Evolutionary conservation across 306 rosid genomes (phyloP).

Genomic region (Quercus engelmannii): DNA sequence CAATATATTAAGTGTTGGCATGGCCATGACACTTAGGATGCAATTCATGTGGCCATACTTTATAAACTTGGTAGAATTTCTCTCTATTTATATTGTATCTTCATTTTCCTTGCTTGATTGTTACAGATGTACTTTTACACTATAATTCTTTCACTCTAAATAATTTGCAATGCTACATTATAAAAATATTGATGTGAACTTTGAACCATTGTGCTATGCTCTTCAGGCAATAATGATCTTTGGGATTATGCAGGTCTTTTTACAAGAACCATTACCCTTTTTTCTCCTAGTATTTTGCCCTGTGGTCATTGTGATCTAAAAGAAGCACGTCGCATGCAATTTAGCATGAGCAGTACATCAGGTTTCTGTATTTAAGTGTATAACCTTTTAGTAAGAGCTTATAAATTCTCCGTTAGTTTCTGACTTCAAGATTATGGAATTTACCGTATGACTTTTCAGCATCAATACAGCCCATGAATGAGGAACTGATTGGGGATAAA

Average conservation of each 20-base stretch:
- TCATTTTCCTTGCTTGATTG: background rate
- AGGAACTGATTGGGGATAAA: constrained; percentile 34
- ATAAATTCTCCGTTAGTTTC: constrained; percentile 6
- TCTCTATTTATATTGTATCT: background rate
- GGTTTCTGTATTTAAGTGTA: constrained; percentile 36
- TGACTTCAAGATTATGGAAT: constrained; percentile 2
- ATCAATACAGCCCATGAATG: constrained; percentile 45
- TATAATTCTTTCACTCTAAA: background rate
- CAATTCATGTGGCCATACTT: too few relatives aligned
- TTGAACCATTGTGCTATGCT: background rate
- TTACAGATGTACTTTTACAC: background rate
- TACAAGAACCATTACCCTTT: constrained; percentile 22
- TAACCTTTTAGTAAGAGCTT: constrained; percentile 13
- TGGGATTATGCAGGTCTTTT: constrained; percentile 31
- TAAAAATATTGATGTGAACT: too few relatives aligned
- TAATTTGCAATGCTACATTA: background rate
- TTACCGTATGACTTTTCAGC: constrained; percentile 42
- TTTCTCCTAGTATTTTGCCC: constrained; percentile 22
- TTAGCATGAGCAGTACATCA: constrained; percentile 38
- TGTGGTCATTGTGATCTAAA: constrained; percentile 15
- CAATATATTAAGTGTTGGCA: too few relatives aligned
- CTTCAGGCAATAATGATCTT: background rate
- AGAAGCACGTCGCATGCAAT: constrained; percentile 13
- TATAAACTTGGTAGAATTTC: background rate
- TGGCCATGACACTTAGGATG: too few relatives aligned